Evolutionary conservation across 2,329 filamentous ascomycete genomes (phyloP), one percentile per base, ranked within the genome.

Genomic region (Monilinia vaccinii-corymbosi): DNA sequence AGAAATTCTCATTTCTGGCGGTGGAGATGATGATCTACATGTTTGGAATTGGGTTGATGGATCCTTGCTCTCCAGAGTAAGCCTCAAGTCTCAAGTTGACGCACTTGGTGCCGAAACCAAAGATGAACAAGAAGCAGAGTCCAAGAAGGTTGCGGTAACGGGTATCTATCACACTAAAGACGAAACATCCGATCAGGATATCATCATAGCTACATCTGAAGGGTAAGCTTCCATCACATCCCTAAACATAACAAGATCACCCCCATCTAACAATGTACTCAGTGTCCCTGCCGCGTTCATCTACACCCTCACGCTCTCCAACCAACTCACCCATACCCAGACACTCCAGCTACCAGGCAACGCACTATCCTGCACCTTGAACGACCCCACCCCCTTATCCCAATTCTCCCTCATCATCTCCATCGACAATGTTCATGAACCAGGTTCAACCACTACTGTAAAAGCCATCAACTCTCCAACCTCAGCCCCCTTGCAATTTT

Each of bases 1-100:
- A 3, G 79, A 84, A n/a, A 66, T 87, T 1, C 79, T 99, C 34
- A 75, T 97, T 36, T 96, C 91, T 7, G 94, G 90, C 11, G 93
- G 93, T 52, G 94, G 93, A 4, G 93, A 97, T 68, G 78, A 86
- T 61, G 81, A 86, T 64, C 70, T 99, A 11, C 83, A 87, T 62
- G 76, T 92, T 0, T 99, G 92, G 92, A 79, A 92, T 64, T 99
- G 93, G 93, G 53, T 64, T 14, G 34, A 52, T 28, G 67, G 66
- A 46, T 73, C 71, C 21, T 70, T 88, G 31, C 69, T 85, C 0
- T 77, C 79, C 28, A 83, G 77, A 66, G 72, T 80, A 2, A 78
- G 81, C 61, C 65, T 91, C 21, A 73, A 81, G 7, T 68, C 68
- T 1, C 71, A 75, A 8, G 77, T 78, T 1, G 78, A 79, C 62